Evolutionary conservation across 495 filamentous ascomycete species (phyloP).

Genomic region (Podospora bellae-mahoneyi): DNA sequence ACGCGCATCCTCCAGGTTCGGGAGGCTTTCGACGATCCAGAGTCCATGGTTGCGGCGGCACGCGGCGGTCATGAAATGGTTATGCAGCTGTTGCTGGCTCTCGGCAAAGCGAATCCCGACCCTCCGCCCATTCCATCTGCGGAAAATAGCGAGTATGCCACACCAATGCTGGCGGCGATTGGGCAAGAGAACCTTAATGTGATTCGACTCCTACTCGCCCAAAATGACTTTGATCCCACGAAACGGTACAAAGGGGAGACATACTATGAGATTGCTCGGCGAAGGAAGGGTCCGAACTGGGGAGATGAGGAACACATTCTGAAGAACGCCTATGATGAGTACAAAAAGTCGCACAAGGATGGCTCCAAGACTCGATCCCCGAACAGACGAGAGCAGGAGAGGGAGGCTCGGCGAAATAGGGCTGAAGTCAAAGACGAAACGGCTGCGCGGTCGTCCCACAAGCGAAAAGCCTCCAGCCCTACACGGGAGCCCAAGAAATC

Average conservation of each 20-base stretch:
- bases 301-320: constrained; percentile 82
- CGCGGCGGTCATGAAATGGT: constrained; percentile 86
- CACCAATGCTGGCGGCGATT: constrained; percentile 91
- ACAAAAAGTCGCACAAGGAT: constrained; percentile 45
- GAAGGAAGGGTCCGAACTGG: constrained; percentile 81
- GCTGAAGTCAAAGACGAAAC: constrained; percentile 45
- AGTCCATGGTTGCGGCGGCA: constrained; percentile 85
- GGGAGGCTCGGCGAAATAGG: constrained; percentile 49
- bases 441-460: constrained; percentile 32
- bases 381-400: constrained; percentile 52
- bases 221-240: constrained; percentile 75
- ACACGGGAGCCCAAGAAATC: constrained; percentile 42
- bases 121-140: constrained; percentile 56
- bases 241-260: constrained; percentile 65
- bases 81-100: constrained; percentile 77
- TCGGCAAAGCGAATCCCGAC: constrained; percentile 75
- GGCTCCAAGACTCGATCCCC: constrained; percentile 51
- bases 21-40: constrained; percentile 65
- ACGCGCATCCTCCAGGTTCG: constrained; percentile 76
- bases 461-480: constrained; percentile 50
- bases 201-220: constrained; percentile 72
- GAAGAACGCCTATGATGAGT: constrained; percentile 72
- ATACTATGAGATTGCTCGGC: constrained; percentile 80
- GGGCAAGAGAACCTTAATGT: constrained; percentile 83
- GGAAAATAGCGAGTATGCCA: constrained; percentile 58